Base-by-base conservation (phyloP, 305 asterid genomes). In the Fraxinus albicans region DNA sequence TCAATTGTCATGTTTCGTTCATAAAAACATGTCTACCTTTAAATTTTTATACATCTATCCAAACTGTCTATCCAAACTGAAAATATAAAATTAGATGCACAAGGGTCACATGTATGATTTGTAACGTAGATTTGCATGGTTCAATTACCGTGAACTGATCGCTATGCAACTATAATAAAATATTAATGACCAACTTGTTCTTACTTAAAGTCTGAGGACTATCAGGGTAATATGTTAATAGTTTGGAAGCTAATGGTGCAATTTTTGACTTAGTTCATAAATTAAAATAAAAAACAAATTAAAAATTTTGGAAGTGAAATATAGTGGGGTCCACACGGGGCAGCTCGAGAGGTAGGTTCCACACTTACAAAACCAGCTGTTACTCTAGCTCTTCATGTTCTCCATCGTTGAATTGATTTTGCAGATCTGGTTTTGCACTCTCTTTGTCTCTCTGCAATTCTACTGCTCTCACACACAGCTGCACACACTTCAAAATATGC, bases 351-450 rank as follows among this genome's bases (percentile, higher is more conserved):
- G 3, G 80, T 44, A 76, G 86, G 84, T 73, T 76, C 87, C 88
- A 86, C 88, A 58, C 82, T 65, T 82, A 84, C 89, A 78, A 82
- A 79, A 83, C 90, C 92, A 87, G 89, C 92, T 89, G 90, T 87
- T 83, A 79, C 55, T 81, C 81, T 74, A 77, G 76, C 85, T 83
- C 84, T 83, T 34, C 81, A 53, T 81, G 80, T 79, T 81, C 50
- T 78, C 70, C 70, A 13, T 67, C 76, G 82, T 84, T 87, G 84
- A 89, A 83, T 81, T 83, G 78, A 25, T 77, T 23, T 85, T 67
- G 77, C 83, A 90, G 91, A 90, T 90, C 93, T 86, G 85, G 80
- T 77, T 85, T 75, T 55, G 7, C 58, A 65, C n/a, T 79, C 21
- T 79, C 60, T 42, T 2, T 75, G 47, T 73, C 77, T 58, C 42